Evolutionary conservation across 352 stramenopile genomes (phyloP).

Genomic region (Phytophthora sp.): DNA sequence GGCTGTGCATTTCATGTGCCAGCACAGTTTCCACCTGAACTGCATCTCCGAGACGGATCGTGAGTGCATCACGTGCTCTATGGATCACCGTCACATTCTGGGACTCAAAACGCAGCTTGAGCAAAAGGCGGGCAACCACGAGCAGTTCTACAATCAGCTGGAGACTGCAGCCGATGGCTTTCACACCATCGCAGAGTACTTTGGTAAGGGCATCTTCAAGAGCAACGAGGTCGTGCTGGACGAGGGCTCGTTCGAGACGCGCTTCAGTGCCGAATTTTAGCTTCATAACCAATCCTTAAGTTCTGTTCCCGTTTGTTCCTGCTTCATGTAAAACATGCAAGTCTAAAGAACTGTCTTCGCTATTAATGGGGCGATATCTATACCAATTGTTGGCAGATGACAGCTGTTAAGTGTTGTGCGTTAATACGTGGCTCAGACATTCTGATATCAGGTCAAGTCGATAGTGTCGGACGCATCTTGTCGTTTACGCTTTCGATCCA

Average conservation of each 20-base stretch:
- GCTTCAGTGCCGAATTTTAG: conserved; percentile 89
- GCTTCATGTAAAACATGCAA: conserved; percentile 21
- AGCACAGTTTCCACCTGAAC: conserved; percentile 91
- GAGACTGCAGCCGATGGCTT: conserved; percentile 90
- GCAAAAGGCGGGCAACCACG: conserved; percentile 90
- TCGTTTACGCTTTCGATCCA: conserved; percentile 21
- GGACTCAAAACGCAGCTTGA: conserved; percentile 88
- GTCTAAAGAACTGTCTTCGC: conserved; percentile 6
- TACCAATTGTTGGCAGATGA: no score
- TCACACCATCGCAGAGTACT: conserved; percentile 91
- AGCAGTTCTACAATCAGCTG: conserved; percentile 94
- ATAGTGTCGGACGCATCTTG: conserved; percentile 26
- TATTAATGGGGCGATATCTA: no score
- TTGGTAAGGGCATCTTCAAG: conserved; percentile 94
- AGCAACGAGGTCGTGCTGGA: conserved; percentile 70
- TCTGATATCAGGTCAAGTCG: conserved; percentile 45
- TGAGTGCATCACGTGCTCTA: conserved; percentile 89
- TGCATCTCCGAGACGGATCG: conserved; percentile 90
- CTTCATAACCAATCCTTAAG: conserved; percentile 1
- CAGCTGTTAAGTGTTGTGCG: no score
- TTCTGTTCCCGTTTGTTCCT: no score
- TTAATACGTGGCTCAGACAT: no score
- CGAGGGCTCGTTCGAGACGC: conserved; percentile 69
- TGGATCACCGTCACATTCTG: conserved; percentile 86
- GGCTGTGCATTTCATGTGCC: conserved; percentile 92